Evolutionary conservation across 2,329 filamentous ascomycete species (phyloP).

Genomic region (Curvularia sp.): DNA sequence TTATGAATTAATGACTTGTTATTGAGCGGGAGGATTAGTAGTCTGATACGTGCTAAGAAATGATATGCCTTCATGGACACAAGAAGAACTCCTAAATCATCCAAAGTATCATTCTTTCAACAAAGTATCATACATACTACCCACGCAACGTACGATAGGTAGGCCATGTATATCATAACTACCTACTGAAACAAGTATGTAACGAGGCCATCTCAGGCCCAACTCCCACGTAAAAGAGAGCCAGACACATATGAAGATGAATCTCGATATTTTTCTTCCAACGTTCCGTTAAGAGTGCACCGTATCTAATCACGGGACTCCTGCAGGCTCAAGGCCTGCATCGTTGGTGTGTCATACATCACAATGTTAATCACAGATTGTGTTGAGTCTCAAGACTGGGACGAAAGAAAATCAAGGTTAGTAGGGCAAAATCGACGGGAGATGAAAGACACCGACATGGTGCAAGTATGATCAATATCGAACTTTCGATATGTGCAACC

Average conservation of each 20-base stretch:
- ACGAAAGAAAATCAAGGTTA: background rate
- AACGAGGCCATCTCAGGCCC: background rate
- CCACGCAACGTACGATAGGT: background rate
- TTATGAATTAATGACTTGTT: background rate
- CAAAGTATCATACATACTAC: background rate
- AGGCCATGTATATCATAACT: background rate
- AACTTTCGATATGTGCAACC: constrained; percentile 7
- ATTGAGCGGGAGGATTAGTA: background rate
- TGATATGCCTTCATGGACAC: background rate
- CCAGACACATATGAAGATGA: constrained; percentile 2
- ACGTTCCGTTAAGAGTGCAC: constrained; percentile 57
- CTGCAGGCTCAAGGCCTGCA: constrained; percentile 55
- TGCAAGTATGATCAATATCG: constrained; percentile 1
- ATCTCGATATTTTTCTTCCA: constrained; percentile 49
- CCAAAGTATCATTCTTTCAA: background rate
- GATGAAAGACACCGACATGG: background rate
- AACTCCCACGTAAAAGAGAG: background rate
- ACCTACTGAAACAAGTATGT: background rate
- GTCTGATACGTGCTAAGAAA: background rate
- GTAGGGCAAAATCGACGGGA: background rate
- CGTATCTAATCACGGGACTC: constrained; percentile 47
- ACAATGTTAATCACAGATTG: background rate
- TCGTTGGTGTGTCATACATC: constrained; percentile 49
- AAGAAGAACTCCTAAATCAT: background rate
- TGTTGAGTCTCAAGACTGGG: background rate